A percentile compares a stretch with the other conserved stretches of the same genome.
phyloP scores from a whole-genome alignment of 805 yeast species.

The Brettanomyces sp. region DNA sequence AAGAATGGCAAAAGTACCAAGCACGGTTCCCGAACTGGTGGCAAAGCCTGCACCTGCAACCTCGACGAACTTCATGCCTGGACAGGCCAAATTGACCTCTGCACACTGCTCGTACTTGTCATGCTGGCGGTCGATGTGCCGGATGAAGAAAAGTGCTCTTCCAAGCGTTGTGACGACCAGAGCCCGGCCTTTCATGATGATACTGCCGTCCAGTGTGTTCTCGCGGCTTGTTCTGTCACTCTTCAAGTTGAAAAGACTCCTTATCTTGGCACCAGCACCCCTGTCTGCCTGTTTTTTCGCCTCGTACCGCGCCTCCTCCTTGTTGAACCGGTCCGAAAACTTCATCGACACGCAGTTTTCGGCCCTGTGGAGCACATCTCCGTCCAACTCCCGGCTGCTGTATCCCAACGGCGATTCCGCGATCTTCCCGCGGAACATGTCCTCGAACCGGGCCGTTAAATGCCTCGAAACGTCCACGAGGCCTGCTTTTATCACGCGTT shows the following conservation, averaged over 20 bases:
- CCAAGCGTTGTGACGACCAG: conserved; percentile 55
- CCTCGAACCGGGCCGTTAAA: conserved; percentile 43
- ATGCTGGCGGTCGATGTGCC: conserved; percentile 20
- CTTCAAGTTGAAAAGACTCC: conserved; percentile 1
- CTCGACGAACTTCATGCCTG: conserved; percentile 51
- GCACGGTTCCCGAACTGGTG: conserved; percentile 20
- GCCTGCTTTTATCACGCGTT: conserved; percentile 51
- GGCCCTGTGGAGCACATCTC: conserved; percentile 3
- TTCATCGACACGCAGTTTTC: conserved; percentile 20
- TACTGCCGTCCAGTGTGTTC: too few species aligned
- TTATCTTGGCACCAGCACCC: not conserved
- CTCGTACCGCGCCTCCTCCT: conserved; percentile 14
- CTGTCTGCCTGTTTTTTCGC: conserved; percentile 6
- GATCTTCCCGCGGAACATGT: conserved; percentile 44
- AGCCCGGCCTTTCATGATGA: conserved; percentile 29
- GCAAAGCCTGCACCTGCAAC: conserved; percentile 27
- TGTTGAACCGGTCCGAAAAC: conserved; percentile 13
- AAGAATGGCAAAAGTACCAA: conserved; percentile 47
- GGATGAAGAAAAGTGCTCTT: conserved; percentile 46
- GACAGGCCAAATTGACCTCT: conserved; percentile 46
- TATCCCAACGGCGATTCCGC: conserved; percentile 53
- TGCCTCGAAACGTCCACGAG: conserved; percentile 38
- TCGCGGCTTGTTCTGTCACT: too few species aligned
- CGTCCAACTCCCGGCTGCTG: conserved; percentile 25
- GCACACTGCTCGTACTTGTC: conserved; percentile 36